A percentile compares a stretch with the other conserved stretches of the same genome.
phyloP scores from a whole-genome alignment of 208 protist genomes.

The Trypanosoma conorhini region DNA sequence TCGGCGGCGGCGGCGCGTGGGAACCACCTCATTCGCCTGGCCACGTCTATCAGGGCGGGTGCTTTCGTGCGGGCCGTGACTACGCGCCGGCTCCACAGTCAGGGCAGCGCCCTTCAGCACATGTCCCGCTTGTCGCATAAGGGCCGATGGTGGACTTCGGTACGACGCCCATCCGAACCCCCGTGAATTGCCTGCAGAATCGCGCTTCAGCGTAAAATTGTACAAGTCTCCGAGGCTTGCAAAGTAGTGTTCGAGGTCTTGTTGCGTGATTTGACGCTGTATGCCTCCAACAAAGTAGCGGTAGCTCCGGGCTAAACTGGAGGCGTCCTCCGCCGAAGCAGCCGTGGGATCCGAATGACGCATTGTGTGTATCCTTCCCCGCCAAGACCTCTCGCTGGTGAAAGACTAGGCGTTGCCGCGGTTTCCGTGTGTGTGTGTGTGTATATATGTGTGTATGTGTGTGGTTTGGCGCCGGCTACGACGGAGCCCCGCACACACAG shows the following conservation, averaged over 20 bases:
- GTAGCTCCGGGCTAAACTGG: background rate
- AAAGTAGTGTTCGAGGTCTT: constrained; percentile 54
- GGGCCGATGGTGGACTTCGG: background rate
- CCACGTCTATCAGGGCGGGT: background rate
- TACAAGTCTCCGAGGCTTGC: constrained; percentile 33
- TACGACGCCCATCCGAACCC: constrained; percentile 68
- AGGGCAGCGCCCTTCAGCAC: constrained; percentile 24
- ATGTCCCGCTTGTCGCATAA: constrained; percentile 16
- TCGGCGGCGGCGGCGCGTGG: constrained; percentile 9
- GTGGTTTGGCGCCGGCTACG: background rate
- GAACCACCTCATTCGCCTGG: background rate
- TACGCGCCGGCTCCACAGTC: constrained; percentile 26
- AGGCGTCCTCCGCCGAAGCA: background rate
- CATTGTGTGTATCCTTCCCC: constrained; percentile 4
- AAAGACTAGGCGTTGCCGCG: background rate
- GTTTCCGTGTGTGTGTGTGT: background rate
- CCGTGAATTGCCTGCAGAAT: constrained; percentile 47
- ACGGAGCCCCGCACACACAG: background rate
- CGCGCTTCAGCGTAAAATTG: constrained; percentile 30
- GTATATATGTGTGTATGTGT: background rate
- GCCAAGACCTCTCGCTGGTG: background rate
- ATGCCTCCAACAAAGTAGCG: constrained; percentile 64
- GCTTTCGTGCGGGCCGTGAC: background rate
- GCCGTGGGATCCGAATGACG: constrained; percentile 18
- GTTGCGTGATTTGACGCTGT: constrained; percentile 34